Base-by-base conservation (phyloP, 257 asterid species). In the Ehretia macrophylla region DNA sequence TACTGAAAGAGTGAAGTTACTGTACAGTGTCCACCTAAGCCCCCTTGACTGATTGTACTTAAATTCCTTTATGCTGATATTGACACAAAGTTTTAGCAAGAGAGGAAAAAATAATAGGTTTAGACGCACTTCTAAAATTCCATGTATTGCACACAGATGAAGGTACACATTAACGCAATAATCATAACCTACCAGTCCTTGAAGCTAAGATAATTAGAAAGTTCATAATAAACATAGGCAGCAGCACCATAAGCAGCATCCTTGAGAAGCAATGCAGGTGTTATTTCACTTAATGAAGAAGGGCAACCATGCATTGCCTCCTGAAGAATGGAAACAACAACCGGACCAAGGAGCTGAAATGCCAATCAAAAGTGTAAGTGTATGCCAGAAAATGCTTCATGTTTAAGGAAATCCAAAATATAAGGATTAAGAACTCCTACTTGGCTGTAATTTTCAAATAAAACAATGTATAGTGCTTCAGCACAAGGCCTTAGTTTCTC, bases 171-270 rank as follows among this genome's bases (percentile, higher is more conserved):
- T 19, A 17, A 22, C 14, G 42, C 20, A 20, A 40, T 22, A 68
- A 71, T 47, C 49, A 63, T 12, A 10, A 21, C 83, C 58, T 58
- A 93, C 99, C 99, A 93, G 75, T 93, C 96, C 75, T 79, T 85
- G 78, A 93, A 93, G 75, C 84, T 86, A 69, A 93, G 79, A 77
- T 86, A 85, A 83, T 89, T 93, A 52, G 99, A 93, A 67, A 93
- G 97, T 75, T 93, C 97, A 69, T 89, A 93, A 77, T 89, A 85
- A 52, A 89, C 94, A 75, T 86, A 89, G 46, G 99, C 94, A 45
- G 99, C 97, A 65, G 99, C 99, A 67, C 94, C 87, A 79, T 93
- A 93, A 60, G 97, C 99, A 75, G 97, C 99, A 45, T 93, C 99
- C 81, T 93, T 93, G 58, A 93, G 88, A 73, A 93, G 97, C 77